Base-by-base conservation (phyloP, 2,329 filamentous ascomycete species). In the Colletotrichum paranaense region DNA sequence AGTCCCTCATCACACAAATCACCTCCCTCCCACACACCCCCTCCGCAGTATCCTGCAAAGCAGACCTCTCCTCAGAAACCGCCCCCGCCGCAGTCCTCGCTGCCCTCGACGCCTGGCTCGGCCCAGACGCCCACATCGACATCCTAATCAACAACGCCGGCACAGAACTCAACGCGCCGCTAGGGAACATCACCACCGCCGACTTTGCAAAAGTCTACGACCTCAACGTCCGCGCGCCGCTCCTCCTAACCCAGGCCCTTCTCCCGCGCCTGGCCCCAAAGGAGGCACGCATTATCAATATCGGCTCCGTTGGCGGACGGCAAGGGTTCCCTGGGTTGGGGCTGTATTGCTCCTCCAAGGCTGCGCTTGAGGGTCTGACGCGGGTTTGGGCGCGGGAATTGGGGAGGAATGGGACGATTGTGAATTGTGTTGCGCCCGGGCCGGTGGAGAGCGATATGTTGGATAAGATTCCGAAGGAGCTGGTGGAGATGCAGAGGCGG, bases 351-450 rank as follows among this genome's bases (percentile, higher is more conserved):
- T 86, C 87, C 0, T 88, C 86, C 5, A 92, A 92, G 77, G 89
- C 88, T 0, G 91, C 89, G 6, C 78, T 92, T 19, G 90, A 92
- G 78, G 88, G 86, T 0, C 79, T 92, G 67, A 92, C 91, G 11
- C 82, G 90, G 7, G 86, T 84, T 57, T 89, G 89, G 86, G 90
- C 91, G 0, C 83, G 84, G 0, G 90, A 92, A 79, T 81, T 92
- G 9, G 90, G 90, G 0, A 78, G 74, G 4, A 80, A 85, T 70
- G 89, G 90, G 0, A 88, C 88, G 71, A 92, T 90, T 0, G 90
- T 91, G 30, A 93, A 92, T 75, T 84, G 86, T 0, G 87, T 92
- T 2, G 87, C 87, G 24, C 89, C 90, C 0, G 91, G 91, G 0
- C 89, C 90, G 0, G 87, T 91, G 6, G 80, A 87, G 79, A 91